Evolutionary conservation across 257 asterid genomes (phyloP), one percentile per base, ranked within the genome.

Genomic region (Lavandula angustifolia): DNA sequence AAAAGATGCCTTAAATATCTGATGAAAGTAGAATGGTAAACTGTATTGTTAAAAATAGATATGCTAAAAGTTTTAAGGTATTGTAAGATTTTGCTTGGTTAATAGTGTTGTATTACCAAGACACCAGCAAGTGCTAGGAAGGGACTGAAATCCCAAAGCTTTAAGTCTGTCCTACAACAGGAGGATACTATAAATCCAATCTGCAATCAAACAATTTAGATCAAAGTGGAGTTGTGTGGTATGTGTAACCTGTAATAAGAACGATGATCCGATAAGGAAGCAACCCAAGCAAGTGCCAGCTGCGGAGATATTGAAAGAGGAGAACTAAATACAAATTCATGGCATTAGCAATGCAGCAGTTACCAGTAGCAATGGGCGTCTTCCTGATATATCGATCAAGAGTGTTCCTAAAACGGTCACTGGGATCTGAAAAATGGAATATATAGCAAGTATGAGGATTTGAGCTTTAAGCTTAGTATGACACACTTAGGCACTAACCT

Each of bases 231-330:
- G 17, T 22, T 38, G 13, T 32, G 9, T 9, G 0, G 3, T 18
- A 27, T 29, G 59, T 49, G 49, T 41, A 69, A 90, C 97, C 96
- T 90, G 92, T 71, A 87, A 78, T 37, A 85, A 74, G 83, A 73
- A 89, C 40, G 97, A 87, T 22, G 80, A 69, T 57, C 94, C 96
- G 5, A 83, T 76, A 42, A 82, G 73, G 34, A 85, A 79, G 77
- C 97, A 81, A 38, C 97, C 97, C 76, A 82, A 72, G 81, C 91
- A 84, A 52, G 96, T 89, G 54, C 98, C 98, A 1, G 75, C 69
- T 0, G 76, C 87, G 42, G 50, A 66, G 49, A 43, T 64, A 32
- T 53, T 66, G 3, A 27, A 16, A 60, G 44, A 29, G 41, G 5
- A 27, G 10, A 12, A 13, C 1, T 16, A 29, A 3, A 38, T 11